A percentile compares a stretch with the other conserved stretches of the same genome.
phyloP scores from a whole-genome alignment of 2,329 filamentous ascomycete species.

The Sarocladium strictum region DNA sequence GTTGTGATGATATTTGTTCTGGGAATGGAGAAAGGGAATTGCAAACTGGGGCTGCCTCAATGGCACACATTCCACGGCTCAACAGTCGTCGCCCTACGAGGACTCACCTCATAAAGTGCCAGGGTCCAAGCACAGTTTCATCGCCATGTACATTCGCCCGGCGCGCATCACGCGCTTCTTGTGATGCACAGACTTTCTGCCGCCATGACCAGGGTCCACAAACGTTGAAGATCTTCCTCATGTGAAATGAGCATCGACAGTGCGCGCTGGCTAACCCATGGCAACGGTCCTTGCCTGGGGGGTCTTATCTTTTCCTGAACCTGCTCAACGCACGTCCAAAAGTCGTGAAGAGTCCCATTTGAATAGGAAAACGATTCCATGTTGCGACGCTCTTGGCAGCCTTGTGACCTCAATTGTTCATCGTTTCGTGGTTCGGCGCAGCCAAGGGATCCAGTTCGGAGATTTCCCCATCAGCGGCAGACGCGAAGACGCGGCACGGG shows the following conservation, averaged over 20 bases:
- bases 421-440: not conserved
- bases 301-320: not conserved
- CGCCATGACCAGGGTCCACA: not conserved
- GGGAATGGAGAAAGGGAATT: not conserved
- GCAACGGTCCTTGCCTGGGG: not conserved
- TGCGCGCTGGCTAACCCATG: not conserved
- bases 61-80: not conserved
- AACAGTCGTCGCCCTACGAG: not conserved
- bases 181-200: not conserved
- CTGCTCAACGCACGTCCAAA: not conserved
- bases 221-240: conserved; percentile 1
- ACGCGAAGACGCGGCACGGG: not conserved
- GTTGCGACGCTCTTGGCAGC: not conserved
- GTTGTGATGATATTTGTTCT: not conserved
- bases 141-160: not conserved
- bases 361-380: not conserved
- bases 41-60: not conserved
- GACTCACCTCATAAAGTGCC: not conserved
- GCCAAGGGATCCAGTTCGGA: not conserved
- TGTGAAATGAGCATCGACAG: conserved; percentile 5
- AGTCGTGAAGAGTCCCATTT: not conserved
- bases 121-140: not conserved
- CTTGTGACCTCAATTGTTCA: not conserved
- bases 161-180: not conserved
- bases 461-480: not conserved